Percentiles rank a stretch among this genome's conserved stretches.
Evolutionary conservation across 805 yeast genomes (phyloP).

Genomic region (Metschnikowia sp.): DNA sequence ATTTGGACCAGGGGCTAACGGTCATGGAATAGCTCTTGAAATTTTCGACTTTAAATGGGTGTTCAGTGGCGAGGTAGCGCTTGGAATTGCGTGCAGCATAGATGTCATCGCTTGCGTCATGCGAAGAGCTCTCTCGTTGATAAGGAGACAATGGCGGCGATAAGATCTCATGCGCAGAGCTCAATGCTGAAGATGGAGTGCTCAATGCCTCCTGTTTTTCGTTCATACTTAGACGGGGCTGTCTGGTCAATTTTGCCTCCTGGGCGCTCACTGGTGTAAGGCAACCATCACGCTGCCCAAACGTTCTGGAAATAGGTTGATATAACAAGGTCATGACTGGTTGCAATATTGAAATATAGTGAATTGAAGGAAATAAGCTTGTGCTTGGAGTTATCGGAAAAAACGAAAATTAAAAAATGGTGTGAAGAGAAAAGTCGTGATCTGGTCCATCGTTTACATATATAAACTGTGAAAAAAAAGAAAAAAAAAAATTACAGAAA

Average conservation of each 20-base stretch:
- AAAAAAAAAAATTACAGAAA: constrained; percentile 6
- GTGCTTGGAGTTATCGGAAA: neutral
- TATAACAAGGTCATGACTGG: constrained; percentile 27
- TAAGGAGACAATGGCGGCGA: constrained; percentile 30
- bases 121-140: constrained; percentile 12
- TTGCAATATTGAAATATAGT: neutral
- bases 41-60: constrained; percentile 48
- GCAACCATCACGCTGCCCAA: constrained; percentile 31
- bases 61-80: constrained; percentile 19
- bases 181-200: constrained; percentile 3
- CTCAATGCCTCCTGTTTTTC: neutral
- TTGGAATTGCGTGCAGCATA: constrained; percentile 9
- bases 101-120: constrained; percentile 9
- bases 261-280: constrained; percentile 26
- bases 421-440: neutral
- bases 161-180: constrained; percentile 20
- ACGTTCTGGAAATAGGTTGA: constrained; percentile 32
- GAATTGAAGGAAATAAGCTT: too few species aligned
- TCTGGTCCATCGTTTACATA: constrained; percentile 5
- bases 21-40: constrained; percentile 44
- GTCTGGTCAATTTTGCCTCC: constrained; percentile 2
- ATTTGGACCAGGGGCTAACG: constrained; percentile 50
- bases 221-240: neutral
- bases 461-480: constrained; percentile 6
- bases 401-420: neutral